Conservation (phyloP, 2,329 filamentous ascomycete species). For the Fusarium pseudograminearum region DNA sequence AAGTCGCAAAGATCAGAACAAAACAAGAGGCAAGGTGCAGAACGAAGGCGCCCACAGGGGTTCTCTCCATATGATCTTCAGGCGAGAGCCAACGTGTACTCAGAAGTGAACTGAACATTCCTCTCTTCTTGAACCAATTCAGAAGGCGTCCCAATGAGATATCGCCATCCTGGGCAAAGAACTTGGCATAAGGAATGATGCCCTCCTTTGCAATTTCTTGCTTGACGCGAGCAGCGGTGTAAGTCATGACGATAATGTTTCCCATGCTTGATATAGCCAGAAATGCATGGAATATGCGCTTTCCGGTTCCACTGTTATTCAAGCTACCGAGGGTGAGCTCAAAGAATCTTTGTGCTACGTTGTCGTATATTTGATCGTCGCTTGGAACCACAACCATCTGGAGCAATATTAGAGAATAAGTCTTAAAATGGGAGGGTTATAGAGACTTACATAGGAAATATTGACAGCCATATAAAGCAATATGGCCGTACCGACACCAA, state of each 20-base stretch:
- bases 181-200: constrained; percentile 62
- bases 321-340: constrained; percentile 49
- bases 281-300: constrained; percentile 60
- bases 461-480: constrained; percentile 55
- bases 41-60: constrained; percentile 52
- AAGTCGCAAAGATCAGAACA: constrained; percentile 53
- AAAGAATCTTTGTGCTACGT: constrained; percentile 53
- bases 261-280: constrained; percentile 67
- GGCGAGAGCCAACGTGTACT: constrained; percentile 50
- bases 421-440: accelerated
- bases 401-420: background rate
- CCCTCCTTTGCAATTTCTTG: constrained; percentile 72
- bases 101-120: constrained; percentile 48
- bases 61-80: constrained; percentile 53
- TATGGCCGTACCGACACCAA: constrained; percentile 48
- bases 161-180: constrained; percentile 58
- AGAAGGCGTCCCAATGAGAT: constrained; percentile 52
- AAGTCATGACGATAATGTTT: constrained; percentile 69
- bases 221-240: constrained; percentile 66
- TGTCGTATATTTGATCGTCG: constrained; percentile 17
- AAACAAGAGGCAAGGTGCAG: constrained; percentile 53
- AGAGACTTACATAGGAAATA: constrained; percentile 51
- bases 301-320: constrained; percentile 44
- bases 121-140: constrained; percentile 48
- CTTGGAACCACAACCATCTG: constrained; percentile 55